These are phyloP conservation scores for Brettanomyces sp. DNA, from an alignment of 805 yeast species.

Conservation along the genomic window DNA sequence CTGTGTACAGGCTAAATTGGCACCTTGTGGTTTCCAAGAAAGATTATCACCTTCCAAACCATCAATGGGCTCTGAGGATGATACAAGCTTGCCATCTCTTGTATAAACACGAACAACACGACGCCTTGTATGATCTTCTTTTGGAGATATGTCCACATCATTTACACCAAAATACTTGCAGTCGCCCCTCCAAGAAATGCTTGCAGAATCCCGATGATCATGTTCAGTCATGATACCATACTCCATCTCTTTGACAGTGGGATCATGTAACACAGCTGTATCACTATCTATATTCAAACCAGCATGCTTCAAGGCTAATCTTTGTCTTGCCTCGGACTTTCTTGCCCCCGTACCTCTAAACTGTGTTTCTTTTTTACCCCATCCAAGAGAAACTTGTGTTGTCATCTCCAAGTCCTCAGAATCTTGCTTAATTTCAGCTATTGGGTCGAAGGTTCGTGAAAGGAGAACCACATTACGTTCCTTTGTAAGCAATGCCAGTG, in stretches of 20 bases:
- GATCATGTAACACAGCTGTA: slow-evolving; percentile 57
- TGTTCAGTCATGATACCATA: slow-evolving; percentile 46
- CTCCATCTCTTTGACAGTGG: slow-evolving; percentile 74
- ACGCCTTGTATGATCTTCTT: slow-evolving; percentile 30
- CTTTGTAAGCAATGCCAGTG: slow-evolving; percentile 57
- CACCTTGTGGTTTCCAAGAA: slow-evolving; percentile 89
- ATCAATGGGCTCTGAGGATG: slow-evolving; percentile 85
- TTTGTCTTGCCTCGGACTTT: slow-evolving; percentile 55
- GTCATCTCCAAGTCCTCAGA: slow-evolving; percentile 58
- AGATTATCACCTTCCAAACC: slow-evolving; percentile 57
- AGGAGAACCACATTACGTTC: slow-evolving; percentile 55
- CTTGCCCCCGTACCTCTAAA: slow-evolving; percentile 90
- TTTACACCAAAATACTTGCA: slow-evolving; percentile 73
- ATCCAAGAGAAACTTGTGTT: slow-evolving; percentile 90
- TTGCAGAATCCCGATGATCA: slow-evolving; percentile 21
- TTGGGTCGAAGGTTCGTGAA: slow-evolving; percentile 71
- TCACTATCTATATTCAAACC: slow-evolving; percentile 60
- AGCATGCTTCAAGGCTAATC: slow-evolving; percentile 46
- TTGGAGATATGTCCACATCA: slow-evolving; percentile 42
- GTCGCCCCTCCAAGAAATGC: slow-evolving; percentile 92
- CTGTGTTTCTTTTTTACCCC: slow-evolving; percentile 98
- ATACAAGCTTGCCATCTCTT: slow-evolving; percentile 68
- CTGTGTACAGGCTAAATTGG: slow-evolving; percentile 75
- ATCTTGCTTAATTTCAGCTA: slow-evolving; percentile 52
- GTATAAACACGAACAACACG: slow-evolving; percentile 78